Percentiles rank a stretch among this genome's conserved stretches.
Evolutionary conservation across 495 filamentous ascomycete genomes (phyloP).

Genomic region (Penicillium arizonense): DNA sequence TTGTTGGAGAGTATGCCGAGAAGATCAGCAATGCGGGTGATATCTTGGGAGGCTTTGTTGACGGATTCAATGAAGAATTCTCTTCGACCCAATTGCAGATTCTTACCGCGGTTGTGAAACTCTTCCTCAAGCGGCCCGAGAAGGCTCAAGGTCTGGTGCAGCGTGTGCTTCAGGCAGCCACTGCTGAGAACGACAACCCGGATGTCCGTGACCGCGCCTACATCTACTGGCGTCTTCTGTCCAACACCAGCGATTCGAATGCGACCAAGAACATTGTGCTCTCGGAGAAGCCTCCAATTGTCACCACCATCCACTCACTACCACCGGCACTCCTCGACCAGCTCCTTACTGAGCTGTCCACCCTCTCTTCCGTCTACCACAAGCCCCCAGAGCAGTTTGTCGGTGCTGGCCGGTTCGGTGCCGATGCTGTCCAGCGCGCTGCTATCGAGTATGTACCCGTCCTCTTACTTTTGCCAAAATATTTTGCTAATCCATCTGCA

Average conservation of each 20-base stretch:
- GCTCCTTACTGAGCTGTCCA: conserved; percentile 87
- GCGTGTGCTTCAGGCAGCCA: conserved; percentile 88
- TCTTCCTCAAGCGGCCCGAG: conserved; percentile 95
- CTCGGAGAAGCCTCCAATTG: conserved; percentile 90
- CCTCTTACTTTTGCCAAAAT: background rate
- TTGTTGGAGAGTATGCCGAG: conserved; percentile 97
- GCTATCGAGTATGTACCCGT: conserved; percentile 71
- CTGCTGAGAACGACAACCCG: conserved; percentile 92
- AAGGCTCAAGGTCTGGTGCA: conserved; percentile 90
- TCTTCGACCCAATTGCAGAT: conserved; percentile 94
- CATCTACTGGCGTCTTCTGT: conserved; percentile 97
- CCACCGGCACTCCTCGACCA: conserved; percentile 81
- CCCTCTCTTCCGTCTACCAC: conserved; percentile 97
- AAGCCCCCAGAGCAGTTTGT: conserved; percentile 96
- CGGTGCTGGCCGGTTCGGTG: conserved; percentile 89
- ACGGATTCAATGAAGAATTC: conserved; percentile 90
- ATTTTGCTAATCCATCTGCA: conserved; percentile 18
- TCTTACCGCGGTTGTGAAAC: conserved; percentile 91
- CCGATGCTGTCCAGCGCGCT: conserved; percentile 90
- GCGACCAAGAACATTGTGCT: conserved; percentile 88
- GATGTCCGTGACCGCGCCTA: conserved; percentile 97
- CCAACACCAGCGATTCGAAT: conserved; percentile 74
- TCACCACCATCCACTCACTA: conserved; percentile 86
- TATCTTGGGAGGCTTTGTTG: conserved; percentile 81
- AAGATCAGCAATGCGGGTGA: conserved; percentile 98